Evolutionary conservation across 1,284 basidiomycete species (phyloP).

Genomic region (Sporisorium scitamineum): DNA sequence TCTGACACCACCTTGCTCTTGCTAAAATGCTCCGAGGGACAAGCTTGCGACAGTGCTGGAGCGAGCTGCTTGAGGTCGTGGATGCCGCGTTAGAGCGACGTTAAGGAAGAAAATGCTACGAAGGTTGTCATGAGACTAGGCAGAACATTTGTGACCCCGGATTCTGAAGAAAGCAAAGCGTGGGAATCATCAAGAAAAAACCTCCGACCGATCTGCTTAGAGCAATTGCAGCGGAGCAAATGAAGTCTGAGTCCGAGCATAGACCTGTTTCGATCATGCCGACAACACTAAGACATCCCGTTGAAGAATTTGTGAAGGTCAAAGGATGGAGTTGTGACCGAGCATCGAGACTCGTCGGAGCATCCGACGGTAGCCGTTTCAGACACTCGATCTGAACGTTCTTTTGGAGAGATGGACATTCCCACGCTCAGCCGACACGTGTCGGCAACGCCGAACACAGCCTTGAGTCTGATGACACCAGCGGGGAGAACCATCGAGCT

Average conservation of each 20-base stretch:
- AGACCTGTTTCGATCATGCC: background rate
- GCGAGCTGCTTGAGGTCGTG: background rate
- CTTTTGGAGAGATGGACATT: too few relatives aligned
- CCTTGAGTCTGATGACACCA: background rate
- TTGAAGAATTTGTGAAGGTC: background rate
- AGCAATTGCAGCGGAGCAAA: background rate
- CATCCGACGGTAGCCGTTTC: background rate
- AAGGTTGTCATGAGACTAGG: background rate
- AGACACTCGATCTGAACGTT: background rate
- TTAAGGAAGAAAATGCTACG: too few relatives aligned
- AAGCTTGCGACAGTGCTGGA: background rate
- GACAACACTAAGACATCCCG: background rate
- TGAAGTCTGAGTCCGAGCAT: background rate
- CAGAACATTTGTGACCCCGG: background rate
- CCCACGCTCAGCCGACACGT: background rate
- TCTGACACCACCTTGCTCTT: background rate
- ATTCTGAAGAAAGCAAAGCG: background rate
- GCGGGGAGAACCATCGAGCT: background rate
- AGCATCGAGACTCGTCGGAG: background rate
- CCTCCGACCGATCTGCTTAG: background rate
- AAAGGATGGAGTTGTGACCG: background rate
- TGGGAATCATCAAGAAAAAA: background rate
- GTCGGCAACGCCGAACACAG: slow-evolving; percentile 1
- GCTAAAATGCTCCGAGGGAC: background rate
- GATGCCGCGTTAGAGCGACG: too few relatives aligned